phyloP scores from a whole-genome alignment of 148 eudicot species.

The Silene latifolia region DNA sequence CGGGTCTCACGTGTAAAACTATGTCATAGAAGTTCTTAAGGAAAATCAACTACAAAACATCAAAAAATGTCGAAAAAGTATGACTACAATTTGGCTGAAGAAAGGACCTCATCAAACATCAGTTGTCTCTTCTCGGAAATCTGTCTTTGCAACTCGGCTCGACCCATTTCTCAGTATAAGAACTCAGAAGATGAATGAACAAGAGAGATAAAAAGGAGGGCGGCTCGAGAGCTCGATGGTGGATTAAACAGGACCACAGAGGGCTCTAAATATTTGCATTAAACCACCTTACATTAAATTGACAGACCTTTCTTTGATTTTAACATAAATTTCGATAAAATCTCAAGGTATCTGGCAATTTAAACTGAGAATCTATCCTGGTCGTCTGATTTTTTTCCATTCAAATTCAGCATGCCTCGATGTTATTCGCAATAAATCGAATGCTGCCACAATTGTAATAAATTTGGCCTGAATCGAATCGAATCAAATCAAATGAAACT shows the following conservation, averaged over 20 bases:
- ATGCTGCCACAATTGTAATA: neutral
- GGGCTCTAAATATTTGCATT: neutral
- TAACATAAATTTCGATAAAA: neutral
- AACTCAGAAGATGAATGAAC: neutral
- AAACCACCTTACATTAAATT: neutral
- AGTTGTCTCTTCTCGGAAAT: neutral
- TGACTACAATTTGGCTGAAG: neutral
- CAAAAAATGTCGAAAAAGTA: neutral
- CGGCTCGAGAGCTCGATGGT: neutral
- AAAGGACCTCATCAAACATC: conserved; percentile 15
- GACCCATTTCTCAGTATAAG: neutral
- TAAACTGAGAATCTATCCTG: neutral
- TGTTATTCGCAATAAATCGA: conserved; percentile 1
- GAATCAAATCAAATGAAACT: neutral
- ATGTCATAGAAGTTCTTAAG: too few species aligned
- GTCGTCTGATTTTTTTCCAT: neutral
- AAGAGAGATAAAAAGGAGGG: neutral
- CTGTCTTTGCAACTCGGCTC: conserved; percentile 3
- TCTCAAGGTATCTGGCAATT: neutral
- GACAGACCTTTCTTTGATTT: neutral
- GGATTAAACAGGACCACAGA: neutral
- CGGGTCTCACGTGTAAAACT: too few species aligned
- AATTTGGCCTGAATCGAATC: neutral
- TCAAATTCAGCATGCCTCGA: neutral
- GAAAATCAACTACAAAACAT: neutral